These are phyloP conservation scores for Jimgerdemannia lactiflua DNA, from an alignment of 192 early-diverging fungal species.

Conservation along the genomic window DNA sequence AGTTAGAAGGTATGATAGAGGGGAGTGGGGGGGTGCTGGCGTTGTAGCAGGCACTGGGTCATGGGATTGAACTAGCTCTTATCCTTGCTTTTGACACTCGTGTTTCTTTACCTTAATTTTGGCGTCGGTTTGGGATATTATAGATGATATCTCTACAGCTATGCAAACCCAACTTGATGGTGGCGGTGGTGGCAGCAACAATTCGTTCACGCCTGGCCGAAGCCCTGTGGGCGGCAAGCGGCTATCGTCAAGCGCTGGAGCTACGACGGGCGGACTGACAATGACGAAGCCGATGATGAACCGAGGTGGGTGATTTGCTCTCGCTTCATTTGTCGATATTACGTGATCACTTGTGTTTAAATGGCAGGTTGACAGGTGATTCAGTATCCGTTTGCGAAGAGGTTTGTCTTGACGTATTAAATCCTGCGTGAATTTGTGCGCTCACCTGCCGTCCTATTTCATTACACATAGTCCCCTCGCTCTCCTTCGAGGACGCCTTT, in stretches of 20 bases:
- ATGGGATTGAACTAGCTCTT: too few species aligned
- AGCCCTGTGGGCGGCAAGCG: slow-evolving; percentile 23
- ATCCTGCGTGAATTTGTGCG: neutral
- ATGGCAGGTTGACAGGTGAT: neutral
- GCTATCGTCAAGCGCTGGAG: slow-evolving; percentile 29
- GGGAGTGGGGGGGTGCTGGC: too few species aligned
- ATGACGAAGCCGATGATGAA: neutral
- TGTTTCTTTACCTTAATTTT: neutral
- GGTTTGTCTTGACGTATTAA: neutral
- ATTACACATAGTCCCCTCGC: slow-evolving; percentile 16
- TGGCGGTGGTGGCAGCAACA: neutral
- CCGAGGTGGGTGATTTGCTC: neutral
- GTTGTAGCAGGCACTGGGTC: too few species aligned
- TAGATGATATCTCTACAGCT: slow-evolving; percentile 36
- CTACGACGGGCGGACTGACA: neutral
- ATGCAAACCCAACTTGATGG: slow-evolving; percentile 31
- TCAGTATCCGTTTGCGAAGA: neutral
- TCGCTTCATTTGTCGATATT: neutral
- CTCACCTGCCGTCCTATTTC: neutral
- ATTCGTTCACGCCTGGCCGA: neutral
- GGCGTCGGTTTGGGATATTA: neutral
- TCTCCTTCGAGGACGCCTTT: slow-evolving; percentile 62
- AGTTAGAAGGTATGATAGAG: slow-evolving; percentile 27
- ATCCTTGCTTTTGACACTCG: neutral
- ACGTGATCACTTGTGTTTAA: neutral